Percentiles rank a stretch among this genome's conserved stretches.
These are phyloP conservation scores for Moniliella sp. DNA, from an alignment of 1,284 basidiomycete species.

Conservation along the genomic window DNA sequence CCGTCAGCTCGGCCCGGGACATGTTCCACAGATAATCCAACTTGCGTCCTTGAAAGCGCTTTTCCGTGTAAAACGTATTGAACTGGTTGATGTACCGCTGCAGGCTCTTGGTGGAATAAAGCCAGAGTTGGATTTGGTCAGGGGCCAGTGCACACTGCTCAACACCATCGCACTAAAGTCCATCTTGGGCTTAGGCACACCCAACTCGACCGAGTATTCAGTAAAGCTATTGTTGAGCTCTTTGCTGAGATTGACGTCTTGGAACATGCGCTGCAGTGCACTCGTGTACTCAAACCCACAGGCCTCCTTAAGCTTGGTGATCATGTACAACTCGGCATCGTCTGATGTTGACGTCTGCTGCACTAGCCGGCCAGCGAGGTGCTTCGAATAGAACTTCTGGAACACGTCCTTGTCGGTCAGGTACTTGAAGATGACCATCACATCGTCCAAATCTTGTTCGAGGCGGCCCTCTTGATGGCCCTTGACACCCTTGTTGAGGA, in stretches of 20 bases:
- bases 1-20: constrained; percentile 80
- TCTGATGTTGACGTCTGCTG: constrained; percentile 79
- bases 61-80: constrained; percentile 86
- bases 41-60: constrained; percentile 80
- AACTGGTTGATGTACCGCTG: constrained; percentile 46
- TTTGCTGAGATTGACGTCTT: constrained; percentile 83
- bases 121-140: constrained; percentile 59
- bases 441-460: constrained; percentile 69
- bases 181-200: constrained; percentile 36
- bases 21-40: constrained; percentile 95
- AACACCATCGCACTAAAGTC: constrained; percentile 83
- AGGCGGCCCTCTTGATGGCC: constrained; percentile 64
- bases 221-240: constrained; percentile 92
- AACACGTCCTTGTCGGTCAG: constrained; percentile 98
- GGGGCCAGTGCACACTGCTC: constrained; percentile 86
- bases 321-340: constrained; percentile 93
- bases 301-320: constrained; percentile 88
- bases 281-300: constrained; percentile 97
- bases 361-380: constrained; percentile 81
- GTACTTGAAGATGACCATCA: constrained; percentile 96
- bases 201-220: constrained; percentile 61
- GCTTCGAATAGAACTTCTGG: constrained; percentile 95
- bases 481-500: constrained; percentile 88
- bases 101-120: constrained; percentile 70
- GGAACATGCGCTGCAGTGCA: constrained; percentile 96